phyloP scores from a whole-genome alignment of 2,329 filamentous ascomycete genomes.

The Dactylellina leptospora region DNA sequence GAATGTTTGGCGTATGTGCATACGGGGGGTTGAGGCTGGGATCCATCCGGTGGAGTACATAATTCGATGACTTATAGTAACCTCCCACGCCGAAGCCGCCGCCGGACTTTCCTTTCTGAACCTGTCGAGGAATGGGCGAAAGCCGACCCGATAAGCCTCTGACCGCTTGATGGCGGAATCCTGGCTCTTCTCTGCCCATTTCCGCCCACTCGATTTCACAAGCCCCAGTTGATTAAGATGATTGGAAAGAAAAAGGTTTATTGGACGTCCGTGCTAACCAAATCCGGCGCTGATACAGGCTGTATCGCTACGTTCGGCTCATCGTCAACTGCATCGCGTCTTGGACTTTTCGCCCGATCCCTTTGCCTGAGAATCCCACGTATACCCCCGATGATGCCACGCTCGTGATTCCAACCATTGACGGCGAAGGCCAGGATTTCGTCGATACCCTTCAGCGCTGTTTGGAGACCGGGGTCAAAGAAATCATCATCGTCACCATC shows the following conservation, averaged over 20 bases:
- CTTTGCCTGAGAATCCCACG: constrained; percentile 80
- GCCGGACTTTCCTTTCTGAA: constrained; percentile 33
- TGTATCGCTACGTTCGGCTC: constrained; percentile 86
- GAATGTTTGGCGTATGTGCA: constrained; percentile 22
- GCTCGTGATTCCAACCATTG: constrained; percentile 91
- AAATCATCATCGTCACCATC: constrained; percentile 87
- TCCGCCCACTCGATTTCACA: not conserved
- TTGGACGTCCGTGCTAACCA: constrained; percentile 47
- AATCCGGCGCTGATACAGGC: constrained; percentile 64
- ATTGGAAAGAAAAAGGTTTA: constrained; percentile 2
- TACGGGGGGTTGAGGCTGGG: constrained; percentile 40
- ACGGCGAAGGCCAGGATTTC: constrained; percentile 84
- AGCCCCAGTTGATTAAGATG: not conserved
- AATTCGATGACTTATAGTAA: constrained; percentile 52
- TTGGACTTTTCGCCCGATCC: constrained; percentile 85
- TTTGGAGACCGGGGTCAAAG: constrained; percentile 72
- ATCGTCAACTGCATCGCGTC: constrained; percentile 86
- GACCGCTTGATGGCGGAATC: constrained; percentile 11
- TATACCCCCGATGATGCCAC: constrained; percentile 80
- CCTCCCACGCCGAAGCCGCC: constrained; percentile 47
- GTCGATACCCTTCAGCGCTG: constrained; percentile 82
- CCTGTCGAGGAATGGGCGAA: constrained; percentile 29
- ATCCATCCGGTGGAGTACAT: constrained; percentile 42
- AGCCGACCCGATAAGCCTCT: constrained; percentile 44
- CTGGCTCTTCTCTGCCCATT: constrained; percentile 6